Evolutionary conservation across 192 early-diverging fungal species (phyloP).

Genomic region (Dimargaris verticillata): DNA sequence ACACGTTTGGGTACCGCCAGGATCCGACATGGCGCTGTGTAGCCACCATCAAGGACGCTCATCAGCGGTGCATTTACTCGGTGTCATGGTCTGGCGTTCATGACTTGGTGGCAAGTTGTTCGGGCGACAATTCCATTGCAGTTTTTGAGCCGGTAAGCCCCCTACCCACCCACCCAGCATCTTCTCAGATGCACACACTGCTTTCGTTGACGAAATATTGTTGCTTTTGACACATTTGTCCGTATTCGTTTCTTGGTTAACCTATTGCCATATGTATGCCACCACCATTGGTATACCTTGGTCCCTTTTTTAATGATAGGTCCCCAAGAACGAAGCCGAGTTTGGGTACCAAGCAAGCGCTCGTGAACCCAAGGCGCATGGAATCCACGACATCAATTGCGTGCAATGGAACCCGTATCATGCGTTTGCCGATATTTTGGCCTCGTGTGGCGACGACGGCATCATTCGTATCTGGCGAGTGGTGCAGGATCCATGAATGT

Average conservation of each 20-base stretch:
- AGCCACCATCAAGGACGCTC: conserved; percentile 43
- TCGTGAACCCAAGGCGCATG: conserved; percentile 40
- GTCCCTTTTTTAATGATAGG: no score
- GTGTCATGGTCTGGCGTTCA: conserved; percentile 76
- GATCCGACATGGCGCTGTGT: conserved; percentile 55
- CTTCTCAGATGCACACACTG: neutral
- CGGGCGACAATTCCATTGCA: conserved; percentile 66
- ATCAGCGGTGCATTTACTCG: conserved; percentile 77
- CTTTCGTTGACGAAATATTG: neutral
- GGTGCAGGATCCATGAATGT: conserved; percentile 11
- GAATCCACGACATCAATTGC: conserved; percentile 76
- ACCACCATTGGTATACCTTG: no score
- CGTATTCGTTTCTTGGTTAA: no score
- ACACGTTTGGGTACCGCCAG: conserved; percentile 30
- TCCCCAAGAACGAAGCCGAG: neutral
- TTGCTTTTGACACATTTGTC: no score
- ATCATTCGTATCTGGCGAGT: conserved; percentile 63
- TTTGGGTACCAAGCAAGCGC: neutral
- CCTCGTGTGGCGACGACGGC: conserved; percentile 85
- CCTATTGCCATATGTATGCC: no score
- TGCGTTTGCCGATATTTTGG: conserved; percentile 47
- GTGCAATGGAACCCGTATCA: conserved; percentile 66
- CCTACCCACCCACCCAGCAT: neutral
- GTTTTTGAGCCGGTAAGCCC: conserved; percentile 30
- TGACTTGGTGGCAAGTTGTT: conserved; percentile 57